phyloP scores from a whole-genome alignment of 345 rosid species.

The Eucalyptus pauciflora region DNA sequence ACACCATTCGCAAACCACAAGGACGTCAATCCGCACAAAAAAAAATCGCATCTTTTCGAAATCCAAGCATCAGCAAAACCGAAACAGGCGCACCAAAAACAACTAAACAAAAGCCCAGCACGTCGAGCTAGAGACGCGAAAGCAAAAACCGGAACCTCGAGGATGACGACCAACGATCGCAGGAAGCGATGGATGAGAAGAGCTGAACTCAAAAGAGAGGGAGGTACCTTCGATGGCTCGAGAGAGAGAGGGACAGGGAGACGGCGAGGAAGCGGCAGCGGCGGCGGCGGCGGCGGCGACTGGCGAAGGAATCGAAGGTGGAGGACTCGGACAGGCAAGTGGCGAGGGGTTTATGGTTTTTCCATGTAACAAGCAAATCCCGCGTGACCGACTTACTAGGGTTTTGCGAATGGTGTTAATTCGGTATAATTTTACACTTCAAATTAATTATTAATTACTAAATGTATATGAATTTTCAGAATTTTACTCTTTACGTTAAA shows the following conservation, averaged over 20 bases:
- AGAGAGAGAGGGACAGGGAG: not conserved
- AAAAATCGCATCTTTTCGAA: not conserved
- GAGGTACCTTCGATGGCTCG: not conserved
- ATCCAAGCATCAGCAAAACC: not conserved
- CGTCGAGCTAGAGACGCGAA: not conserved
- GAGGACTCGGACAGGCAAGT: not conserved
- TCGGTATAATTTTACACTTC: not conserved
- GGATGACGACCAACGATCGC: not conserved
- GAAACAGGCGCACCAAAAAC: not conserved
- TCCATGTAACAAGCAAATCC: not conserved
- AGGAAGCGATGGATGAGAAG: too few relatives aligned
- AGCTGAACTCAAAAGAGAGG: not conserved
- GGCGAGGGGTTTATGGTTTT: not conserved
- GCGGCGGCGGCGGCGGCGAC: not conserved
- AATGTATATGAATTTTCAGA: rapidly evolving
- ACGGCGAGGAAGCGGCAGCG: not conserved
- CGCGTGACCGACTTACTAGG: not conserved
- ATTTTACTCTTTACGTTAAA: too few relatives aligned
- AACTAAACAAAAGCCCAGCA: not conserved
- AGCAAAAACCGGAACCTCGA: not conserved
- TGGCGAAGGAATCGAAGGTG: not conserved
- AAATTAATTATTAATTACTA: not conserved
- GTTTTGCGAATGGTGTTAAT: not conserved
- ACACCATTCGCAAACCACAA: not conserved
- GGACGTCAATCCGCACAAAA: not conserved